These are phyloP conservation scores for Nicotiana tomentosiformis DNA, from an alignment of 257 asterid species.

Conservation along the genomic window DNA sequence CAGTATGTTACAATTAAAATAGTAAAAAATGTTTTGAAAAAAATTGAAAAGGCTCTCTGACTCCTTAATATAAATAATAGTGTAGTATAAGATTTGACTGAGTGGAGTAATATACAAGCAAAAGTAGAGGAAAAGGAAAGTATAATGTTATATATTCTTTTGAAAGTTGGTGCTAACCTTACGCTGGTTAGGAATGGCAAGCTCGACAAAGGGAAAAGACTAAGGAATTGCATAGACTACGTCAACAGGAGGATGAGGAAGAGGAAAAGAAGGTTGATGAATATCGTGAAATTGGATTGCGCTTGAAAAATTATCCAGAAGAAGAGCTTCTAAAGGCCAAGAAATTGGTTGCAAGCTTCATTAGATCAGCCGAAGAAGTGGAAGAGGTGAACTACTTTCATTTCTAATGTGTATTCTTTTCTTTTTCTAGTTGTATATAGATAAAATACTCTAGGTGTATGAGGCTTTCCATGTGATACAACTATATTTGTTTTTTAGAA, in stretches of 20 bases:
- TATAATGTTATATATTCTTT: background rate
- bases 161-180: conserved; percentile 23
- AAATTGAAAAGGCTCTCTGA: background rate
- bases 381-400: conserved; percentile 56
- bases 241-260: conserved; percentile 71
- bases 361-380: conserved; percentile 85
- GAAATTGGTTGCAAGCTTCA: conserved; percentile 82
- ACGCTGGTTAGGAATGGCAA: conserved; percentile 85
- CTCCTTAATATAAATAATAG: too few relatives aligned
- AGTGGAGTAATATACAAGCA: background rate
- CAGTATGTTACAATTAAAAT: background rate
- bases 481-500: background rate
- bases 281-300: conserved; percentile 65
- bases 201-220: conserved; percentile 87
- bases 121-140: background rate
- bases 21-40: background rate
- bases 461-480: background rate
- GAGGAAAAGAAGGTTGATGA: conserved; percentile 81
- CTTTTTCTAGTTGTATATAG: background rate
- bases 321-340: conserved; percentile 72
- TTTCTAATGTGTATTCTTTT: background rate
- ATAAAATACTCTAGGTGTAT: background rate
- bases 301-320: conserved; percentile 60
- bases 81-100: background rate
- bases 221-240: conserved; percentile 58